These are phyloP conservation scores for Clavaria fumosa DNA, from an alignment of 768 basidiomycete genomes.

Conservation along the genomic window DNA sequence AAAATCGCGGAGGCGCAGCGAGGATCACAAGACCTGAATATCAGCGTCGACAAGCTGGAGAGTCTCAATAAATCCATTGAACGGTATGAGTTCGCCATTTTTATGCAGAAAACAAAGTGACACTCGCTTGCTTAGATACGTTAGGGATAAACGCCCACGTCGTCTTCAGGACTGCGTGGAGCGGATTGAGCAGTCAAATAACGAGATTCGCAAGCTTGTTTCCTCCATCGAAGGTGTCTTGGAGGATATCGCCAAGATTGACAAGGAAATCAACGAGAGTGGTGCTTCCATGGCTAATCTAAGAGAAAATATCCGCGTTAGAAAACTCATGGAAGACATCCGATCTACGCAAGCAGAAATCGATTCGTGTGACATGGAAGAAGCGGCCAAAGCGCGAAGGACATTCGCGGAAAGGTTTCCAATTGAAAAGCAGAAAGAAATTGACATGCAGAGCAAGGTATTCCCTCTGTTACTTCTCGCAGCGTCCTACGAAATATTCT, in stretches of 20 bases:
- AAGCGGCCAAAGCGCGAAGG: slow-evolving; percentile 66
- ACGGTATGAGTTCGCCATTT: slow-evolving; percentile 25
- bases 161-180: slow-evolving; percentile 43
- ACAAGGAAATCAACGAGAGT: slow-evolving; percentile 67
- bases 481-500: neutral
- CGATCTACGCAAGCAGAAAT: slow-evolving; percentile 53
- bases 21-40: slow-evolving; percentile 47
- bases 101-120: neutral
- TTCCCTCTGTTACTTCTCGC: slow-evolving; percentile 9
- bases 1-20: slow-evolving; percentile 38
- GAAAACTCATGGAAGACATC: slow-evolving; percentile 54
- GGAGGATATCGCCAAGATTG: slow-evolving; percentile 37
- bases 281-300: slow-evolving; percentile 54
- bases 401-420: slow-evolving; percentile 75
- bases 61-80: slow-evolving; percentile 49
- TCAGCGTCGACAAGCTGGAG: slow-evolving; percentile 44
- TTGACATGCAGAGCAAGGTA: slow-evolving; percentile 54
- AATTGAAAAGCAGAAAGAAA: slow-evolving; percentile 56
- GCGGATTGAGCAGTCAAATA: slow-evolving; percentile 31
- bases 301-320: slow-evolving; percentile 70
- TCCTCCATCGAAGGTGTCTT: slow-evolving; percentile 25
- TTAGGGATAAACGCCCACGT: slow-evolving; percentile 48
- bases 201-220: slow-evolving; percentile 23
- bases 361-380: slow-evolving; percentile 66
- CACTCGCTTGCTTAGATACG: slow-evolving; percentile 39